Percentiles rank a stretch among this genome's conserved stretches.
Evolutionary conservation across 1,139 yeast genomes (phyloP).

Genomic region (Candida glucosophila): DNA sequence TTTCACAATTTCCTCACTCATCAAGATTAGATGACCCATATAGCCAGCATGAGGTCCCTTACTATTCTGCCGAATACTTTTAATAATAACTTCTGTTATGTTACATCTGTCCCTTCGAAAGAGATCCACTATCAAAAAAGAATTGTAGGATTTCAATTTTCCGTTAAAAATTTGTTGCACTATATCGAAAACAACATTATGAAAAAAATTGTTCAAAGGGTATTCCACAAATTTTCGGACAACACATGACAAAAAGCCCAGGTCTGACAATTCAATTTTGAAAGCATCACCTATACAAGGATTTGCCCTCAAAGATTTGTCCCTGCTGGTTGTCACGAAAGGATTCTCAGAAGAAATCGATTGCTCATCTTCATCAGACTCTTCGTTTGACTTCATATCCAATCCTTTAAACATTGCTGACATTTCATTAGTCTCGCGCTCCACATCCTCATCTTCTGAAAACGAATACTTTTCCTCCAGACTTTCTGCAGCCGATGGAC

Average conservation of each 20-base stretch:
- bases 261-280: conserved; percentile 34
- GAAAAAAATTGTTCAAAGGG: conserved; percentile 44
- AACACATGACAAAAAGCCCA: conserved; percentile 26
- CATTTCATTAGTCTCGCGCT: conserved; percentile 1
- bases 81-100: conserved; percentile 26
- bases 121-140: conserved; percentile 37
- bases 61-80: conserved; percentile 16
- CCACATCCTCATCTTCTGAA: conserved; percentile 1
- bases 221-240: conserved; percentile 29
- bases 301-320: conserved; percentile 20
- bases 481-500: conserved; percentile 2
- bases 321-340: conserved; percentile 34
- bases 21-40: conserved; percentile 38
- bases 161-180: conserved; percentile 43
- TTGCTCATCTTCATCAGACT: conserved; percentile 40
- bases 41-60: conserved; percentile 34
- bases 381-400: conserved; percentile 14
- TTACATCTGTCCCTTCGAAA: conserved; percentile 23
- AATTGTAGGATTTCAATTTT: conserved; percentile 38
- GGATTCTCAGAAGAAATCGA: conserved; percentile 39
- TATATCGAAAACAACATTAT: conserved; percentile 41
- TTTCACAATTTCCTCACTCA: conserved; percentile 42
- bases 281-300: conserved; percentile 39
- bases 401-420: conserved; percentile 3
- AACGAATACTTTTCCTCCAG: conserved; percentile 1